Evolutionary conservation across 2,329 filamentous ascomycete species (phyloP).

Genomic region (Fusarium sp.): DNA sequence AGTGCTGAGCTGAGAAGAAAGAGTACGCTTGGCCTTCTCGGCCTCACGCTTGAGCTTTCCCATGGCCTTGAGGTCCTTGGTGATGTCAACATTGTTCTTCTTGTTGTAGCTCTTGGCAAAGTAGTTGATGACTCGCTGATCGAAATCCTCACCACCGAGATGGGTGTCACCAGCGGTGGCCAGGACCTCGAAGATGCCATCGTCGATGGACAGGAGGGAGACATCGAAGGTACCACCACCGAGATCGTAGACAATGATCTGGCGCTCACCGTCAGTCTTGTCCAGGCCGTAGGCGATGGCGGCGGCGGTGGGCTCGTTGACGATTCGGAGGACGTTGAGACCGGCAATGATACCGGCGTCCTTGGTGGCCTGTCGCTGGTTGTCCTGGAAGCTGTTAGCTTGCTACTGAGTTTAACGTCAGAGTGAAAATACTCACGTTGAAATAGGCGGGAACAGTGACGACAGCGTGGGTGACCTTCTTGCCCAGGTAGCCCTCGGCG

Average conservation of each 20-base stretch:
- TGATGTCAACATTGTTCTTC: constrained; percentile 92
- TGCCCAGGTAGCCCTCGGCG: constrained; percentile 82
- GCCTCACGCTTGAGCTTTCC: constrained; percentile 99
- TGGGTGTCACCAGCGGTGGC: constrained; percentile 97
- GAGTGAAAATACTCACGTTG: constrained; percentile 66
- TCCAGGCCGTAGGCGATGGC: constrained; percentile 95
- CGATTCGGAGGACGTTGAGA: constrained; percentile 94
- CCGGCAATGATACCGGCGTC: constrained; percentile 93
- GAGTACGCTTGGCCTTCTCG: constrained; percentile 98
- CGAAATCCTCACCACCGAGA: constrained; percentile 98
- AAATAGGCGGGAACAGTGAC: constrained; percentile 98
- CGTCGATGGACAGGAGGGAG: constrained; percentile 89
- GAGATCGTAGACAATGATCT: constrained; percentile 94
- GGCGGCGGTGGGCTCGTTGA: constrained; percentile 96
- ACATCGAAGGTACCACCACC: constrained; percentile 97
- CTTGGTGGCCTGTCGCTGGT: constrained; percentile 96
- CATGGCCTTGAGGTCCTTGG: constrained; percentile 97
- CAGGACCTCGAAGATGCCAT: constrained; percentile 94
- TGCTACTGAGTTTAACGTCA: not conserved
- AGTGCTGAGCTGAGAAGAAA: constrained; percentile 93
- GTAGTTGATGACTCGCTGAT: constrained; percentile 96
- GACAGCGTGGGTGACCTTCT: constrained; percentile 88
- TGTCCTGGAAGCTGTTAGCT: constrained; percentile 66
- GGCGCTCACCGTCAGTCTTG: constrained; percentile 84
- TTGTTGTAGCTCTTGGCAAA: constrained; percentile 99